Conservation (phyloP, 768 basidiomycete species). For the Russula vinacea region DNA sequence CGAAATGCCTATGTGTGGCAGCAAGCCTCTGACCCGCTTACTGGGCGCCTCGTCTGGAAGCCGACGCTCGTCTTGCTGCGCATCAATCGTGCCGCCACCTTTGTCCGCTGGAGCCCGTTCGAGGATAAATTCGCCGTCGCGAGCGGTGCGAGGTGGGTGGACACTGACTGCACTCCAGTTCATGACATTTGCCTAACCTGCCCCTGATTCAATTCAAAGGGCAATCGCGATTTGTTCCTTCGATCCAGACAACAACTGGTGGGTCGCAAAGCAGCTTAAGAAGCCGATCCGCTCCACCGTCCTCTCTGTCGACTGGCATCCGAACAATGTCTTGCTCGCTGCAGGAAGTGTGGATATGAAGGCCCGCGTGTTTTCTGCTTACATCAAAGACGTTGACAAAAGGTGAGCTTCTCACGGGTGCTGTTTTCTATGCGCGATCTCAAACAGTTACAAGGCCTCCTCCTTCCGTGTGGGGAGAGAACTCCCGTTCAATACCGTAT, state of each 20-base stretch:
- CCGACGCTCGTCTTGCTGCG: slow-evolving; percentile 94
- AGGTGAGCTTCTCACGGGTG: slow-evolving; percentile 48
- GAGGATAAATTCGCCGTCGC: slow-evolving; percentile 99
- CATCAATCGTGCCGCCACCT: slow-evolving; percentile 94
- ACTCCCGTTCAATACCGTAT: slow-evolving; percentile 95
- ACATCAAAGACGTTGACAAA: slow-evolving; percentile 96
- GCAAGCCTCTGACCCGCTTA: slow-evolving; percentile 66
- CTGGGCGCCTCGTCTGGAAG: slow-evolving; percentile 79
- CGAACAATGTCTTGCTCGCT: slow-evolving; percentile 95
- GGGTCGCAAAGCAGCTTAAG: slow-evolving; percentile 96
- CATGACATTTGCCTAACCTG: slow-evolving; percentile 6
- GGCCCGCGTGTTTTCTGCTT: slow-evolving; percentile 95
- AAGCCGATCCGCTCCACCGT: slow-evolving; percentile 97
- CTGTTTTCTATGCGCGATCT: neutral
- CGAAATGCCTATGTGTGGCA: slow-evolving; percentile 99
- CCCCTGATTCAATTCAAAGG: slow-evolving; percentile 40
- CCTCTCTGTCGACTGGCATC: slow-evolving; percentile 94
- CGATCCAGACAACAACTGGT: slow-evolving; percentile 98
- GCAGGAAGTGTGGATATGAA: slow-evolving; percentile 98
- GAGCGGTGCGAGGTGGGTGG: slow-evolving; percentile 80
- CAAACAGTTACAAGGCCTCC: slow-evolving; percentile 57
- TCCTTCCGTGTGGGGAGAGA: slow-evolving; percentile 94
- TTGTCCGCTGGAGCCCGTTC: slow-evolving; percentile 93
- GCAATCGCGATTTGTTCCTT: slow-evolving; percentile 96
- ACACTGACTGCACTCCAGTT: neutral